Evolutionary conservation across 139 green algal species (phyloP).

Genomic region (Volvox reticuliferus): DNA sequence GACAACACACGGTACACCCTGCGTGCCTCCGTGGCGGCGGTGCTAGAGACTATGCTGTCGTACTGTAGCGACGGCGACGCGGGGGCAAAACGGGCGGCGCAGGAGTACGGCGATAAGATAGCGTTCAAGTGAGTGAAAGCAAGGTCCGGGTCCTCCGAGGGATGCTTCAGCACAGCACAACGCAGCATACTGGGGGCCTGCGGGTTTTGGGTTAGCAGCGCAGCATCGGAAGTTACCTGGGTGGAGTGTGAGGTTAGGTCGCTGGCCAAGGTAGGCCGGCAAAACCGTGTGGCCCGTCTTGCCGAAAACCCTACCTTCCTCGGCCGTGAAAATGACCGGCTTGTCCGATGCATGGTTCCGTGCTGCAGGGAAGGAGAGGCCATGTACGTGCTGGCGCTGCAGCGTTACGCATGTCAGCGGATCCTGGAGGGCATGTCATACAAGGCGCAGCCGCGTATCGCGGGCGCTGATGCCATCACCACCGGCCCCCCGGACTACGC

Average conservation of each 20-base stretch:
- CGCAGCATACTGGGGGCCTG: no score
- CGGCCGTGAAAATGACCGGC: no score
- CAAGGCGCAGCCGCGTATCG: not conserved
- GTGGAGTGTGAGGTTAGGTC: no score
- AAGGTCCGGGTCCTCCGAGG: no score
- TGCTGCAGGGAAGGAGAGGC: slow-evolving; percentile 32
- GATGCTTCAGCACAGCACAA: no score
- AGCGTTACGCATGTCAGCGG: not conserved
- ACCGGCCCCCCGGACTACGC: not conserved
- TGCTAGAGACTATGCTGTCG: slow-evolving; percentile 5
- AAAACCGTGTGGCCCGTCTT: no score
- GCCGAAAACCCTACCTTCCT: no score
- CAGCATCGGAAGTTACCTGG: no score
- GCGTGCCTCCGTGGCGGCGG: not conserved
- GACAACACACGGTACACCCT: slow-evolving; percentile 15
- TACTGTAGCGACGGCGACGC: not conserved
- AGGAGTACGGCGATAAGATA: slow-evolving; percentile 8
- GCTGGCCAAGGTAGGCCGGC: no score
- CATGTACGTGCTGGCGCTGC: slow-evolving; percentile 13
- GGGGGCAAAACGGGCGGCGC: not conserved
- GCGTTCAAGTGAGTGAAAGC: slow-evolving; percentile 12
- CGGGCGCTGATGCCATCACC: no score
- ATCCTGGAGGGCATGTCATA: slow-evolving; percentile 7
- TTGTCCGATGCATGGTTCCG: not conserved
- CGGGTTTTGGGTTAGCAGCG: no score